phyloP scores from a whole-genome alignment of 495 filamentous ascomycete species.

The Penicillium soppii region DNA sequence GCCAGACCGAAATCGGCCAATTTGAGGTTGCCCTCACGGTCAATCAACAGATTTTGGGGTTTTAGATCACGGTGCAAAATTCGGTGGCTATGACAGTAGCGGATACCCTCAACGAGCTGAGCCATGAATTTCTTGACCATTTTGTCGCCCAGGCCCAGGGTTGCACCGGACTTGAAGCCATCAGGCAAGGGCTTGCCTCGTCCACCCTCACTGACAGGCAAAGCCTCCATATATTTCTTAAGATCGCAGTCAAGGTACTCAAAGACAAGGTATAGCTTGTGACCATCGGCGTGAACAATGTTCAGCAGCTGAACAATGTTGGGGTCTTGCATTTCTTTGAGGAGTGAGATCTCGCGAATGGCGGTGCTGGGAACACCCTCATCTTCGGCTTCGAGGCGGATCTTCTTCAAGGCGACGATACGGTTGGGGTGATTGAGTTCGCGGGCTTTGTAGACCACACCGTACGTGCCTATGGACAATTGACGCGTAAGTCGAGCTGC shows the following conservation, averaged over 20 bases:
- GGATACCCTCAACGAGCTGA: constrained; percentile 85
- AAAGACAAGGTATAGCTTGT: constrained; percentile 94
- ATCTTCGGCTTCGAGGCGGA: constrained; percentile 95
- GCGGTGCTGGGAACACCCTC: constrained; percentile 96
- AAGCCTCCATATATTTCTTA: constrained; percentile 98
- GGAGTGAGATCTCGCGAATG: constrained; percentile 92
- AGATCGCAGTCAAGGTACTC: constrained; percentile 93
- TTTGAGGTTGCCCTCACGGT: constrained; percentile 94
- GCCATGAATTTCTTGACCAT: constrained; percentile 99
- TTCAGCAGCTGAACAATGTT: constrained; percentile 91
- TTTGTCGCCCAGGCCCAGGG: constrained; percentile 76
- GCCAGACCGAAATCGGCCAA: constrained; percentile 97
- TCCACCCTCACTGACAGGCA: constrained; percentile 87
- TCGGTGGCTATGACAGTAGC: constrained; percentile 94
- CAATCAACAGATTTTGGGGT: constrained; percentile 95
- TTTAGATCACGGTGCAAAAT: constrained; percentile 96
- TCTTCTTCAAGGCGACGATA: constrained; percentile 96
- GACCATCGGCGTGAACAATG: constrained; percentile 94
- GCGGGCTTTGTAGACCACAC: constrained; percentile 89
- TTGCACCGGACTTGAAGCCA: constrained; percentile 63
- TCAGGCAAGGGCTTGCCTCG: constrained; percentile 86
- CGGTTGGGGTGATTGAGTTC: constrained; percentile 74
- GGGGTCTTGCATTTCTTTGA: constrained; percentile 96
- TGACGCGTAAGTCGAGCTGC: constrained; percentile 13
- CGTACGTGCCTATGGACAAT: constrained; percentile 70